A percentile compares a stretch with the other conserved stretches of the same genome.
Conservation (phyloP, 2,329 filamentous ascomycete genomes). For the Anthostomella pinea region DNA sequence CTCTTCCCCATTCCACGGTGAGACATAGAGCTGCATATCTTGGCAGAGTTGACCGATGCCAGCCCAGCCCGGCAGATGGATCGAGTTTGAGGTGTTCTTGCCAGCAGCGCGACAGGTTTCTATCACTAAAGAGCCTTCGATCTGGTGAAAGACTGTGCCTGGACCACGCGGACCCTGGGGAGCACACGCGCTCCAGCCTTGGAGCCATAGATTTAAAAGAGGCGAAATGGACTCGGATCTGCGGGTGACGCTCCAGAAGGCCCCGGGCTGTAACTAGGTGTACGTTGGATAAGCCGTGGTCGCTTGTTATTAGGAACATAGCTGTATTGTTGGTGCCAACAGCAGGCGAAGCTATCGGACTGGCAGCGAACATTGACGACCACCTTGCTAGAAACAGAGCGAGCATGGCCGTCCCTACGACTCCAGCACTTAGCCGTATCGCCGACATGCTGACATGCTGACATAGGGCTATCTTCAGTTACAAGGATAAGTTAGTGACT, state of each 20-base stretch:
- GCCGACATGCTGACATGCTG: too few species aligned
- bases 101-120: background rate
- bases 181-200: constrained; percentile 11
- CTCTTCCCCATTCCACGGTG: constrained; percentile 17
- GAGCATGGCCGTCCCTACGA: too few species aligned
- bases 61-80: constrained; percentile 14
- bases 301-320: constrained; percentile 18
- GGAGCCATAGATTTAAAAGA: constrained; percentile 15
- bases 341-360: too few species aligned
- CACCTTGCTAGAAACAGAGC: too few species aligned
- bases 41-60: constrained; percentile 13
- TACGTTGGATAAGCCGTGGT: constrained; percentile 21
- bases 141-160: constrained; percentile 7
- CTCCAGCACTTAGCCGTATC: too few species aligned
- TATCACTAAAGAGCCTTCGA: constrained; percentile 1
- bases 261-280: constrained; percentile 17
- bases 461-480: too few species aligned
- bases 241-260: constrained; percentile 17
- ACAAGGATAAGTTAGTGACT: too few species aligned
- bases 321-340: constrained; percentile 20
- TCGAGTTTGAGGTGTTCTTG: constrained; percentile 3
- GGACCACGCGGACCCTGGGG: constrained; percentile 2
- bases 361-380: too few species aligned
- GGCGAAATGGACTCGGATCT: constrained; percentile 18
- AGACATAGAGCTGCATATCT: constrained; percentile 13